Evolutionary conservation across 2,329 filamentous ascomycete genomes (phyloP), one percentile per base, ranked within the genome.

Genomic region (Aspergillus awamori): DNA sequence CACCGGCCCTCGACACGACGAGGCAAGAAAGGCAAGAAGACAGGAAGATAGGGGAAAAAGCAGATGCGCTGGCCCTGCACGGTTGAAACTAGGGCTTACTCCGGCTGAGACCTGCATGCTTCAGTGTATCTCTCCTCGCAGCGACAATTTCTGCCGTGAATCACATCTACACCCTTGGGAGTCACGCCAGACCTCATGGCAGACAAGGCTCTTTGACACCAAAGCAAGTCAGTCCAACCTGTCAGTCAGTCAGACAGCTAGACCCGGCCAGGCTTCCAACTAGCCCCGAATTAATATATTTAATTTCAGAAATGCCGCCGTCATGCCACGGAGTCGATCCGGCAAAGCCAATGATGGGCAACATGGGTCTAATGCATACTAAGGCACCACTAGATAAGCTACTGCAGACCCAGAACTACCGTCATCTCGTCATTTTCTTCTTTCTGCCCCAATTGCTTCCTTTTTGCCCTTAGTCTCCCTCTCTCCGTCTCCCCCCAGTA

Each of bases 311-410:
- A 36, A 2, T 36, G 33, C 33, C 33, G 33, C 17, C 41, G 41
- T 28, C 24, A 11, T 51, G 33, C 47, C 47, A 28, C 8, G 26
- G 26, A 51, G 26, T 8, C 15, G 47, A 51, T 51, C 47, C 47
- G 47, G n/a, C 4, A 26, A 17, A 45, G 26, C 15, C 47, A 28
- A n/a, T 6, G 47, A 51, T 30, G 47, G 8, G 15, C 47, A 51
- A n/a, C 47, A 33, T 30, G 26, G 47, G 24, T 30, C 47, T 51
- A 51, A 51, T 51, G 47, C 47, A 30, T 49, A n/a, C 47, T 51
- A 51, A 51, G n/a, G 7, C 11, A 36, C 47, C 28, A 30, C 47
- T 51, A 51, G 47, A 51, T 51, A 51, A 51, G 47, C 26, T 51
- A n/a, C 26, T 51, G 47, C 47, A 51, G 47, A 28, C 47, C 47